Evolutionary conservation across 2,329 filamentous ascomycete genomes (phyloP), one percentile per base, ranked within the genome.

Genomic region (Aureobasidium sp.): DNA sequence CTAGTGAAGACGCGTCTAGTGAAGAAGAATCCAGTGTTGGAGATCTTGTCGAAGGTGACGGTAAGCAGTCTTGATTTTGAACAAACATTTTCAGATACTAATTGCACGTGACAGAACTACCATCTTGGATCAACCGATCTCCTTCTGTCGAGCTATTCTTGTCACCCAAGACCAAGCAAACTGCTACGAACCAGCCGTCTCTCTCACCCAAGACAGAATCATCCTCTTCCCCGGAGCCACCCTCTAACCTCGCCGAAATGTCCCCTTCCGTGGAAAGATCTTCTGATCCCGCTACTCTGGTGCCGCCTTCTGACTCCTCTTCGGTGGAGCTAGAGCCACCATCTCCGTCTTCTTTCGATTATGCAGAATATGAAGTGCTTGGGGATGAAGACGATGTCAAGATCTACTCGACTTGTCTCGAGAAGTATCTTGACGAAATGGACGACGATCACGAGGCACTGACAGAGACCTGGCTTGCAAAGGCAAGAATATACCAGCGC

Each of bases 371-470:
- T 15, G 20, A 17, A 5, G 26, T 57, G 26, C 36, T 41, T 13
- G 53, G 53, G 27, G 39, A 46, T 12, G 27, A 41, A 15, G 27
- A 26, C 15, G 53, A 59, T 37, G n/a, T 59, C 2, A 32, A 59
- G 24, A 47, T 34, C 24, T 59, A 12, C 15, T 27, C 29, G 1
- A 34, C 37, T 7, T 37, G 44, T 29, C 43, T 59, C 1, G 55
- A 59, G 9, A n/a, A 9, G 17, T 52, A 61, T 17, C 29, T 61
- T 17, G 63, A 63, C 7, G 61, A 64, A 27, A 62, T 64, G 24
- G 56, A 62, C 26, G 64, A 66, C 15, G 65, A 64, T 60, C 64
- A 63, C 39, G 64, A 66, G 13, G 63, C 64, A 7, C 60, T 67
- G 26, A 51, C 62, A 7, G 60, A 32, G n/a, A 39, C 24, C 12